Base-by-base conservation (phyloP, 371 early-diverging fungal genomes). In the Rhizopus arrhizus region DNA sequence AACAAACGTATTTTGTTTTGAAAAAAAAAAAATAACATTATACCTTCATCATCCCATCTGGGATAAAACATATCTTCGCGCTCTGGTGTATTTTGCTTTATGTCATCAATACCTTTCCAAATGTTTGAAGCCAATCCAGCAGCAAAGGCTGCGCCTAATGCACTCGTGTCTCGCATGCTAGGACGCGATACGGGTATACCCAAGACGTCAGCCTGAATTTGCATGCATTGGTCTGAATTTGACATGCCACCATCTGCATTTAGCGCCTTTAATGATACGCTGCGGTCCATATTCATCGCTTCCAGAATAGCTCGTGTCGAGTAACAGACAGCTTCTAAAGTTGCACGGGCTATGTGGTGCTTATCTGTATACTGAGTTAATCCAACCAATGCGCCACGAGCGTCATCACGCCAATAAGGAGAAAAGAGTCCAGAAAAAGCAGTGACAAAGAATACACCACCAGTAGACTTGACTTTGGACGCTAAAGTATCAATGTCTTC, bases 341-440 rank as follows among this genome's bases (percentile, higher is more conserved):
- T 88, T 1, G 97, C 95, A 35, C 96, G 80, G 28, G 89, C 87
- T 53, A 97, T 79, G 69, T 97, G 96, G 33, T 81, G 79, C 59
- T 90, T 89, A 50, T 85, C 93, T 16, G 95, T 91, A 64, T 87
- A 93, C 64, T 91, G 93, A 0, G 96, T 94, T 58, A 96, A 72
- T 4, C 98, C 98, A 38, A 92, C 85, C 59, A 97, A 84, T 47
- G 86, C 80, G 13, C 95, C 96, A 36, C 95, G 88, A 15, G 94
- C 95, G 77, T 95, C 96, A 59, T 89, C 89, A 36, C 93, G 84
- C 98, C 97, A 96, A 73, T 96, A 91, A 2, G 97, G 98, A 5
- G 98, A 95, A 78, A 94, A 95, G 38, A 96, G 82, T 4, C 97
- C 97, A 9, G 91, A 90, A 71, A 96, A 95, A 1, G 98, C 96